These are phyloP conservation scores for Trypanosoma lewisi DNA, from an alignment of 208 protist genomes.

Conservation along the genomic window DNA sequence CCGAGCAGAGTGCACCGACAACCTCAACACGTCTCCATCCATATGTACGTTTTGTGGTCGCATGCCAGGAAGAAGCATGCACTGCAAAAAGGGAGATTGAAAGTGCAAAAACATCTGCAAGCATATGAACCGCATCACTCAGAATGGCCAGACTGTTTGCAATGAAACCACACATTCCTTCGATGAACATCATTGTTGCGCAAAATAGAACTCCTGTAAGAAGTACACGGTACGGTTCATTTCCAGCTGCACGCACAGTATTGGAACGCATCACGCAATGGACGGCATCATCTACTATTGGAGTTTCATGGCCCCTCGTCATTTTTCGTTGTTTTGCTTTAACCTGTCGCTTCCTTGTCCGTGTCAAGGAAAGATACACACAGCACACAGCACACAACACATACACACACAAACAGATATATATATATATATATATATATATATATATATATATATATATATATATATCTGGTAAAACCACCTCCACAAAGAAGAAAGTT, in stretches of 20 bases:
- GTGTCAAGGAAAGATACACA: neutral
- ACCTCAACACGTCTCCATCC: conserved; percentile 51
- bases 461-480: too few species aligned
- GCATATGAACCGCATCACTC: conserved; percentile 49
- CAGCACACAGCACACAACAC: too few species aligned
- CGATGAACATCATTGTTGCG: conserved; percentile 43
- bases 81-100: conserved; percentile 38
- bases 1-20: conserved; percentile 38
- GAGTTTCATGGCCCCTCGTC: neutral
- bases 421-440: too few species aligned
- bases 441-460: too few species aligned
- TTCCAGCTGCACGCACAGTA: neutral
- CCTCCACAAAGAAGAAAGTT: too few species aligned
- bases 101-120: conserved; percentile 49
- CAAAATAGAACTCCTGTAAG: conserved; percentile 13
- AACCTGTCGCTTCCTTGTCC: neutral
- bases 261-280: neutral
- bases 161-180: conserved; percentile 39
- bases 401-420: too few species aligned
- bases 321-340: too few species aligned
- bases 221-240: neutral
- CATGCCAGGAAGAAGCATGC: conserved; percentile 19
- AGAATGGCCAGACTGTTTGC: conserved; percentile 48
- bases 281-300: neutral
- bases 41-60: conserved; percentile 29